Percentiles rank a stretch among this genome's conserved stretches.
Evolutionary conservation across 2,329 filamentous ascomycete genomes (phyloP).

Genomic region (Beauveria scarabaeidicola): DNA sequence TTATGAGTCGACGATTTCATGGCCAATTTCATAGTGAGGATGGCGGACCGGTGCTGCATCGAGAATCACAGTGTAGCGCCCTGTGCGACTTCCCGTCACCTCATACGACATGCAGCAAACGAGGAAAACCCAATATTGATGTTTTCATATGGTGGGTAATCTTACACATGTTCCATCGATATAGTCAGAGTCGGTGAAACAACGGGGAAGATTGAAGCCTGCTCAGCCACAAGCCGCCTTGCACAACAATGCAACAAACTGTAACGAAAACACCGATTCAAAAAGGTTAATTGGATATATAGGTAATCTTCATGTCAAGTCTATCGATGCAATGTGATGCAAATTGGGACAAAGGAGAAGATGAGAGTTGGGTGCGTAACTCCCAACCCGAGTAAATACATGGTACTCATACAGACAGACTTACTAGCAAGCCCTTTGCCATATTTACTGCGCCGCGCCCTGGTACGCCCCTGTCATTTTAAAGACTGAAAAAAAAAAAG

Average conservation of each 20-base stretch:
- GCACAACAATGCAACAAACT: background rate
- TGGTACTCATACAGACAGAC: slow-evolving; percentile 8
- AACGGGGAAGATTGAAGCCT: background rate
- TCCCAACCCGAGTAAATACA: background rate
- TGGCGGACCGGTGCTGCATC: background rate
- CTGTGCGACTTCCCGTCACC: background rate
- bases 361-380: background rate
- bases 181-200: background rate
- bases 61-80: background rate
- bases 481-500: background rate
- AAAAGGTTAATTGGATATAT: background rate
- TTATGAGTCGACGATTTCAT: background rate
- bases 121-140: background rate
- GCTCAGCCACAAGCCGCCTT: background rate
- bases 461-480: background rate
- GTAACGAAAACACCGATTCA: background rate
- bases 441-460: background rate
- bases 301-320: background rate
- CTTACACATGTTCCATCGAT: background rate
- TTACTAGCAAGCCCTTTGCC: background rate
- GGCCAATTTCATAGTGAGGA: background rate
- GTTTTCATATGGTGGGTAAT: too few relatives aligned
- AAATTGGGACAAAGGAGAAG: background rate
- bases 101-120: background rate
- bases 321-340: slow-evolving; percentile 3